Evolutionary conservation across 192 early-diverging fungal species (phyloP).

Genomic region (Endogone sp.): DNA sequence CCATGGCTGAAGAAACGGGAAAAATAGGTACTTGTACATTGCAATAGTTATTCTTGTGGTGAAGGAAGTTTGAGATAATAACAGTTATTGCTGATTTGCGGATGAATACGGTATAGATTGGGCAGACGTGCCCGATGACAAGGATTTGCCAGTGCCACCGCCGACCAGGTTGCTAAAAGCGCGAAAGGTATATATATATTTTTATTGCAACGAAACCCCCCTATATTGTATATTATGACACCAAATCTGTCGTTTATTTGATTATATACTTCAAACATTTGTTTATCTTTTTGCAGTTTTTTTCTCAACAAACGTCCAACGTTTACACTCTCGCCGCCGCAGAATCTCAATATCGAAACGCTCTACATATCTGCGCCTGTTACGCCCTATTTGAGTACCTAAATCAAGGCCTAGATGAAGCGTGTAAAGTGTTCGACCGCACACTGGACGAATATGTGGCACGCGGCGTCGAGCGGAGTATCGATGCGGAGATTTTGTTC

Average conservation of each 20-base stretch:
- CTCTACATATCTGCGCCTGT: conserved; percentile 31
- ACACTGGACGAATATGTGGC: conserved; percentile 13
- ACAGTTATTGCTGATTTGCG: neutral
- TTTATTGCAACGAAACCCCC: no score
- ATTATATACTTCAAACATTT: neutral
- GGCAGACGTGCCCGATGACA: neutral
- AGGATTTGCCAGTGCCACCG: conserved; percentile 3
- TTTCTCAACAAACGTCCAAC: conserved; percentile 36
- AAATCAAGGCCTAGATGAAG: conserved; percentile 26
- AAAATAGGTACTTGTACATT: conserved; percentile 4
- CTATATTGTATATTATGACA: no score
- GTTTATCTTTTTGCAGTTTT: conserved; percentile 20
- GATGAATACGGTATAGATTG: neutral
- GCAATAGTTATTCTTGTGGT: neutral
- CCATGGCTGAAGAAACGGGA: conserved; percentile 26
- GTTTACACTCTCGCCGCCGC: conserved; percentile 20
- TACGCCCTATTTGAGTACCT: conserved; percentile 44
- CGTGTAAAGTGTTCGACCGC: conserved; percentile 33
- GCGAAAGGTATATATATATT: conserved; percentile 26
- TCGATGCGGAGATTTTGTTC: conserved; percentile 29
- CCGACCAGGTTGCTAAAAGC: conserved; percentile 22
- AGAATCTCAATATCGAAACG: conserved; percentile 22
- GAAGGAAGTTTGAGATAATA: neutral
- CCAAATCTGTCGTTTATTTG: no score
- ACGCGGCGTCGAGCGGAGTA: conserved; percentile 16